Conservation (phyloP, 176 grass and related monocot genomes). For the Carex myosuroides region DNA sequence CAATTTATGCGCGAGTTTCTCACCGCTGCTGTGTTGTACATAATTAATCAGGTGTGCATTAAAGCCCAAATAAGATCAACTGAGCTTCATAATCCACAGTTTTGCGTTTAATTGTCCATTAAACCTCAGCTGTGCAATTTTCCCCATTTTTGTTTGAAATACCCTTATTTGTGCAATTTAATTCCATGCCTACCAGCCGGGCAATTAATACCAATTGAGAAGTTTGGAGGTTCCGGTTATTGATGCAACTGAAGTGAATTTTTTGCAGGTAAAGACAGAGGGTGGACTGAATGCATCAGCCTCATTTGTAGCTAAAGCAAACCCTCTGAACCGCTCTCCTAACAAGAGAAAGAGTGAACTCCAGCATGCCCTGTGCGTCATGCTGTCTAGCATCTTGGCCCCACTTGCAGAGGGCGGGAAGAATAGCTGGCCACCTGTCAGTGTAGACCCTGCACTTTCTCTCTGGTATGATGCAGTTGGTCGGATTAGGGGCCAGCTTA, state of each 20-base stretch:
- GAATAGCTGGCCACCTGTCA: slow-evolving; percentile 81
- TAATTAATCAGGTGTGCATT: background rate
- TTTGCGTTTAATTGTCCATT: background rate
- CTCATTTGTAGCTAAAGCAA: slow-evolving; percentile 95
- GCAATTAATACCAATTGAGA: background rate
- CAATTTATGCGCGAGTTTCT: background rate
- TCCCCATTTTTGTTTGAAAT: background rate
- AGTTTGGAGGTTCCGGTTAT: background rate
- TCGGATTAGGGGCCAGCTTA: slow-evolving; percentile 82
- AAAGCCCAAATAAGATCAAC: background rate
- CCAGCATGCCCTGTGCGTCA: slow-evolving; percentile 95
- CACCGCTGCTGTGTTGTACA: background rate
- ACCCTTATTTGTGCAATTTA: background rate
- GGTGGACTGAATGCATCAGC: slow-evolving; percentile 88
- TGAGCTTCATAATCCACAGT: background rate
- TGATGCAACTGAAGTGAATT: background rate
- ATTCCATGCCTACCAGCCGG: background rate
- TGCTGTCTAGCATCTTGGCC: slow-evolving; percentile 95
- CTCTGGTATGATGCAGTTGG: slow-evolving; percentile 92
- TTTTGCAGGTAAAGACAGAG: slow-evolving; percentile 67
- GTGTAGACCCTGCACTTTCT: slow-evolving; percentile 74
- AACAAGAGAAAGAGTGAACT: slow-evolving; percentile 97
- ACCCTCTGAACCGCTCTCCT: slow-evolving; percentile 75
- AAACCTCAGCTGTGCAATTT: background rate
- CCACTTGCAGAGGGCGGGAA: slow-evolving; percentile 83